A percentile compares a stretch with the other conserved stretches of the same genome.
Conservation (phyloP, 257 asterid genomes). For the Forsythia suspensa region DNA sequence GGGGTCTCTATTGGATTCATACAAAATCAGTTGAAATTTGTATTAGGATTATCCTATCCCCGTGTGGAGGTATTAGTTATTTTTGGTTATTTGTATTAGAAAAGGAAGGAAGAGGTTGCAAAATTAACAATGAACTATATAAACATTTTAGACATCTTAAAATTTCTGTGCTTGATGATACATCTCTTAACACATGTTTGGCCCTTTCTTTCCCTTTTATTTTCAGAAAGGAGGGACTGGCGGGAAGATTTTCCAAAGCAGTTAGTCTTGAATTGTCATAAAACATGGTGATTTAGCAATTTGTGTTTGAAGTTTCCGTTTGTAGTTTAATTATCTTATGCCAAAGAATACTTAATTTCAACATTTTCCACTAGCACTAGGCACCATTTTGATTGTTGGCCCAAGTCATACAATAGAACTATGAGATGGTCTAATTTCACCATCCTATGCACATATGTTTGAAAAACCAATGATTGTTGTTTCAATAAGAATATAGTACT, state of each 20-base stretch:
- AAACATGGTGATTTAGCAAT: not conserved
- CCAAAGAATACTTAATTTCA: not conserved
- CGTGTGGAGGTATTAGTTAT: not conserved
- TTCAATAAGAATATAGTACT: not conserved
- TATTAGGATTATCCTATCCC: not conserved
- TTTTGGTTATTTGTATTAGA: not conserved
- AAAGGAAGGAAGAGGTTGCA: conserved; percentile 1
- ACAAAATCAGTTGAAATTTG: not conserved
- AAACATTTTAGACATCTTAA: not conserved
- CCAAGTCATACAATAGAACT: not conserved
- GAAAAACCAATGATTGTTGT: not conserved
- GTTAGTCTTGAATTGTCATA: not conserved
- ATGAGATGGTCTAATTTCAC: not conserved
- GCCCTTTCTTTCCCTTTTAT: not conserved
- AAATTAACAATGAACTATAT: not conserved
- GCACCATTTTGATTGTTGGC: not conserved
- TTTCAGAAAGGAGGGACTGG: not conserved
- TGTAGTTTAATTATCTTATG: not conserved
- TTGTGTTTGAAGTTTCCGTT: not conserved
- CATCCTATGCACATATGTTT: not conserved
- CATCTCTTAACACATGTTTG: not conserved
- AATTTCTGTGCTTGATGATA: not conserved
- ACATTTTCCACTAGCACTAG: not conserved
- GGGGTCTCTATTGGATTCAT: not conserved
- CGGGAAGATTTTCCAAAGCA: not conserved